Percentiles rank a stretch among this genome's conserved stretches.
These are phyloP conservation scores for Babesia bigemina DNA, from an alignment of 169 alveolate genomes.

Conservation along the genomic window DNA sequence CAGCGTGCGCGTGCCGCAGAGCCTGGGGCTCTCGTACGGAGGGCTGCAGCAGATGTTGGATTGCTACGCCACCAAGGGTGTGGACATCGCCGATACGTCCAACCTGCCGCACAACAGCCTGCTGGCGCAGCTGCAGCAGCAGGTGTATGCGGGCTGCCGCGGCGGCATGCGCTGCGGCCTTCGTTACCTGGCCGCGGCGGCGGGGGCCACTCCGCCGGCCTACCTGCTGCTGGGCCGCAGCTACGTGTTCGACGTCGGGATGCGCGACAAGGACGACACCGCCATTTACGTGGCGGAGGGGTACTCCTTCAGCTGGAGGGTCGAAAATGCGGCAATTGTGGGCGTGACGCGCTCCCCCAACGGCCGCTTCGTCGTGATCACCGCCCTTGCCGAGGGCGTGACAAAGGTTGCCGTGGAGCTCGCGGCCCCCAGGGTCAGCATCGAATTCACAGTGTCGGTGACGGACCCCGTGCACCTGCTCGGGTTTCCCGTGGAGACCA, in stretches of 20 bases:
- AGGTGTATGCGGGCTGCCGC: slow-evolving; percentile 11
- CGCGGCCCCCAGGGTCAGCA: slow-evolving; percentile 1
- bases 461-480: slow-evolving; percentile 38
- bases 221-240: slow-evolving; percentile 30
- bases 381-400: slow-evolving; percentile 18
- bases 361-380: slow-evolving; percentile 28
- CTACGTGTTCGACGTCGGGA: slow-evolving; percentile 34
- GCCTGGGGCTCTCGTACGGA: slow-evolving; percentile 10
- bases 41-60: slow-evolving; percentile 25
- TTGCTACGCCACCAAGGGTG: slow-evolving; percentile 15
- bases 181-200: slow-evolving; percentile 2
- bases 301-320: slow-evolving; percentile 10
- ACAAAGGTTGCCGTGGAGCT: slow-evolving; percentile 10
- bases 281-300: slow-evolving; percentile 12
- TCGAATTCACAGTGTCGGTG: slow-evolving; percentile 4
- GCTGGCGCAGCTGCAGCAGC: neutral
- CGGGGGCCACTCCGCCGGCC: neutral
- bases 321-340: neutral
- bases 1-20: slow-evolving; percentile 27
- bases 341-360: slow-evolving; percentile 6
- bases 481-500: slow-evolving; percentile 25
- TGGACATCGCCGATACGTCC: neutral
- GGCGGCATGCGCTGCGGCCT: slow-evolving; percentile 31
- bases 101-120: neutral
- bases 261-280: slow-evolving; percentile 28